Evolutionary conservation across 257 asterid genomes (phyloP).

Genomic region (Buddleja alternifolia): DNA sequence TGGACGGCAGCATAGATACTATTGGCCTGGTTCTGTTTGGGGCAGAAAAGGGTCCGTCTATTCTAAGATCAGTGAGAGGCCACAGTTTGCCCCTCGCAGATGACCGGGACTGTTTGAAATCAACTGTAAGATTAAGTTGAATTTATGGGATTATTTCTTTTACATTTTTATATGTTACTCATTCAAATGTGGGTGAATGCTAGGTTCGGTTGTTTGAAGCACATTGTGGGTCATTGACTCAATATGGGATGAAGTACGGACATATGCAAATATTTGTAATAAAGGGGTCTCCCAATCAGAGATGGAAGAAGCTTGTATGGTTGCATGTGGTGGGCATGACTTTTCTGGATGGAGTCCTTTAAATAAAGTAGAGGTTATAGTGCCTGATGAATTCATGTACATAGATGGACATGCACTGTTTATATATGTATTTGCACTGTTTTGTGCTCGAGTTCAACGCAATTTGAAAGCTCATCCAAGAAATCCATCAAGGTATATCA

Average conservation of each 20-base stretch:
- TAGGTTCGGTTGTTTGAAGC: slow-evolving; percentile 74
- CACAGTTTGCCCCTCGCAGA: slow-evolving; percentile 67
- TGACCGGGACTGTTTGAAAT: slow-evolving; percentile 88
- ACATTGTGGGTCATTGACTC: slow-evolving; percentile 72
- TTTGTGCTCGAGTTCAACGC: too few relatives aligned
- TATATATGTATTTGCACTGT: too few relatives aligned
- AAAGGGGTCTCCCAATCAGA: slow-evolving; percentile 32
- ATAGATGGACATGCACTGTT: neutral
- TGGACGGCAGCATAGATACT: slow-evolving; percentile 62
- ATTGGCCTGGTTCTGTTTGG: slow-evolving; percentile 70
- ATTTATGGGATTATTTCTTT: neutral
- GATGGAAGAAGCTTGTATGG: slow-evolving; percentile 68
- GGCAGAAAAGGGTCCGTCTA: slow-evolving; percentile 45
- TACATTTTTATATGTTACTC: neutral
- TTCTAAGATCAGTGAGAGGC: slow-evolving; percentile 46
- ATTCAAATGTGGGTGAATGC: neutral
- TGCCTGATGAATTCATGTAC: slow-evolving; percentile 36
- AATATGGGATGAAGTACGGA: slow-evolving; percentile 91
- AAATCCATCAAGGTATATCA: too few relatives aligned
- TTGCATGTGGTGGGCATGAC: slow-evolving; percentile 50
- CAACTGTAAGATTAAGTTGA: slow-evolving; percentile 48
- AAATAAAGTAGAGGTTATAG: slow-evolving; percentile 49
- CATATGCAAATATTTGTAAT: slow-evolving; percentile 87
- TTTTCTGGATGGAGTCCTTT: too few relatives aligned
- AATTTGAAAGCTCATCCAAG: too few relatives aligned